phyloP scores from a whole-genome alignment of 805 yeast genomes.

The Suhomyces prunicola region DNA sequence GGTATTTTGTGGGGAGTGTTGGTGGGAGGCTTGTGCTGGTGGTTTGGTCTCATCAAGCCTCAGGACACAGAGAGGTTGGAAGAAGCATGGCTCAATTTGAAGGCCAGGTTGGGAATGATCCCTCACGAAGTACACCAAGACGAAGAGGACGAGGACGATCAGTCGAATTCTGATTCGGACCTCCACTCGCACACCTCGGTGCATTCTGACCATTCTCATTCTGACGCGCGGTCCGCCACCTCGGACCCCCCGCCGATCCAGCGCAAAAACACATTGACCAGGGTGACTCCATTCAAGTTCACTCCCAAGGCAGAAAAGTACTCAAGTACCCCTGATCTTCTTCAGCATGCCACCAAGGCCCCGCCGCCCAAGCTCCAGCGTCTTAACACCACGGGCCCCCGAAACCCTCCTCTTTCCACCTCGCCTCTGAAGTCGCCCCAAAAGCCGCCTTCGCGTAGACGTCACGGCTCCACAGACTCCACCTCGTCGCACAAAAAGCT shows the following conservation, averaged over 20 bases:
- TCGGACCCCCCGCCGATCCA: neutral
- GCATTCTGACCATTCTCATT: neutral
- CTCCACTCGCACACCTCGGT: neutral
- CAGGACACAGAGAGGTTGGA: conserved; percentile 10
- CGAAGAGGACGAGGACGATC: neutral
- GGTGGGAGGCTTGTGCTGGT: conserved; percentile 25
- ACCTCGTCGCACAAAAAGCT: conserved; percentile 11
- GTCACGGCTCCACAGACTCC: conserved; percentile 6
- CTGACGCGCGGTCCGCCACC: neutral
- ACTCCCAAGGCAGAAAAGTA: conserved; percentile 2
- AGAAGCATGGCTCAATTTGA: conserved; percentile 4
- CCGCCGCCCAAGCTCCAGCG: conserved; percentile 19
- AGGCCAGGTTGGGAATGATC: neutral
- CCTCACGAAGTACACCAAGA: neutral
- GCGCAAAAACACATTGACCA: conserved; percentile 19
- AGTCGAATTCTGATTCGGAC: neutral
- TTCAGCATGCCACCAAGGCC: conserved; percentile 4
- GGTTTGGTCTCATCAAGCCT: conserved; percentile 24
- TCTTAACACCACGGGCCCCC: conserved; percentile 14
- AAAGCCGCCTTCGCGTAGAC: neutral
- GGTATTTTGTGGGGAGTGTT: conserved; percentile 23
- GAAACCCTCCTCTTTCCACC: neutral
- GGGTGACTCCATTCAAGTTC: conserved; percentile 20
- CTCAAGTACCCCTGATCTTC: conserved; percentile 18
- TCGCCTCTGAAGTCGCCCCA: conserved; percentile 2